A percentile compares a stretch with the other conserved stretches of the same genome.
Conservation (phyloP, 441 rosid species). For the Populus hybrid region DNA sequence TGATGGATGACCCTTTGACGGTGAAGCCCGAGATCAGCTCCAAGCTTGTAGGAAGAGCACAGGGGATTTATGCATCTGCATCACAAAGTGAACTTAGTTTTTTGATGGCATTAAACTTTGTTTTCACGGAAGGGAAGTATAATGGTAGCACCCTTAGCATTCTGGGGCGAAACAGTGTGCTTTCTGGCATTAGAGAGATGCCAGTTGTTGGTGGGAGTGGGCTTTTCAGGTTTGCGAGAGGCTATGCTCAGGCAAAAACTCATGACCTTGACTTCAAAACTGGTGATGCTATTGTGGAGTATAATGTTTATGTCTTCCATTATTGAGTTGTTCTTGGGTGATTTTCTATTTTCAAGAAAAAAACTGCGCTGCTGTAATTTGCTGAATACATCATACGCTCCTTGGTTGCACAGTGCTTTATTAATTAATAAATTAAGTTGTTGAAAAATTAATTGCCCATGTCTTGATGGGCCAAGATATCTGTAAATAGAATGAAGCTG, state of each 20-base stretch:
- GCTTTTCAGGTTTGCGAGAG: conserved; percentile 65
- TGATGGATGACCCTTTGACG: conserved; percentile 60
- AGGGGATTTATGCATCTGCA: conserved; percentile 66
- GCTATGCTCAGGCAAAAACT: conserved; percentile 60
- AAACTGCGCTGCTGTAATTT: background rate
- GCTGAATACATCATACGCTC: background rate
- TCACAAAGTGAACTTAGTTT: too few species aligned
- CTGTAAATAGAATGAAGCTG: background rate
- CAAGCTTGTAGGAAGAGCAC: conserved; percentile 57
- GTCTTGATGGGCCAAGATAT: background rate
- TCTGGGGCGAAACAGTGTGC: conserved; percentile 46
- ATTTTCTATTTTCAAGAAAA: too few species aligned
- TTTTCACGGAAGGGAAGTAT: conserved; percentile 51
- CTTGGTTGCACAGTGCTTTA: background rate
- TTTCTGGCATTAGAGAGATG: conserved; percentile 50
- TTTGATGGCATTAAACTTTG: conserved; percentile 60
- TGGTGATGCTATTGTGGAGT: conserved; percentile 63
- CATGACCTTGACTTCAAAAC: conserved; percentile 27
- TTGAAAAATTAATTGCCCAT: background rate
- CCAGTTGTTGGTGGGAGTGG: conserved; percentile 67
- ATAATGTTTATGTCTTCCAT: conserved; percentile 55
- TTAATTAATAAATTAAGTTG: background rate
- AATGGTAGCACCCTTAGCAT: conserved; percentile 64
- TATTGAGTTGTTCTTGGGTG: conserved; percentile 31
- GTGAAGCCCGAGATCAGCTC: conserved; percentile 40